Evolutionary conservation across 768 basidiomycete genomes (phyloP), one percentile per base, ranked within the genome.

Genomic region (Phlebiopsis gigantea): DNA sequence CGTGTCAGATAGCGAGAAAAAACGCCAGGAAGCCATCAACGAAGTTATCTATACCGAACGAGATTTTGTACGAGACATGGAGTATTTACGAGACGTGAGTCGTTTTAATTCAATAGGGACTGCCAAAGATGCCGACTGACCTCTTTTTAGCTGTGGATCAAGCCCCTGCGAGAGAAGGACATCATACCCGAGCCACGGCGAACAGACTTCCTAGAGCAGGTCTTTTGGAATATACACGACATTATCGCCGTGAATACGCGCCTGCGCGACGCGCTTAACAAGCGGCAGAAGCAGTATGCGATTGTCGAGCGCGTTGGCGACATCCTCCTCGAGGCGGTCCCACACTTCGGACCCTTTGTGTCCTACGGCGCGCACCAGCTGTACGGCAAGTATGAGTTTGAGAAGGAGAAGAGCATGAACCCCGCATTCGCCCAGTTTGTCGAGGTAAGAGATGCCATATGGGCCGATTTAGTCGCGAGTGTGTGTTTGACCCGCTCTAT

Each of bases 361-460:
- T 84, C 83, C 30, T 99, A 98, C 65, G 97, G 96, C 44, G 86
- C 93, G 8, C 96, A 98, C 68, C 97, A 99, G 71, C 75, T 98
- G 56, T 98, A 96, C 67, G 97, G 97, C 12, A 99, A 98, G 72
- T 98, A 93, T 69, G 95, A 98, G 73, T 98, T 99, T 70, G 97
- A 99, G 77, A 96, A 92, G 79, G 97, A 98, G 79, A 98, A 98
- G 77, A 85, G 80, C 55, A 80, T 85, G 50, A 99, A 99, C 73
- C 82, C 88, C 5, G 89, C 85, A 12, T 99, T 99, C 73, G 88
- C 93, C 52, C 83, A 84, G 58, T 99, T 98, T 70, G 97, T 98
- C 28, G 97, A 98, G 79, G 94, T 93, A 63, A 52, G 83, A 77
- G 15, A n/a, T 3, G 21, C 29, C 49, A 21, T 9, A 5, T 46